Evolutionary conservation across 2,329 filamentous ascomycete species (phyloP).

Genomic region (Nothophaeocryptopus gaeumannii): DNA sequence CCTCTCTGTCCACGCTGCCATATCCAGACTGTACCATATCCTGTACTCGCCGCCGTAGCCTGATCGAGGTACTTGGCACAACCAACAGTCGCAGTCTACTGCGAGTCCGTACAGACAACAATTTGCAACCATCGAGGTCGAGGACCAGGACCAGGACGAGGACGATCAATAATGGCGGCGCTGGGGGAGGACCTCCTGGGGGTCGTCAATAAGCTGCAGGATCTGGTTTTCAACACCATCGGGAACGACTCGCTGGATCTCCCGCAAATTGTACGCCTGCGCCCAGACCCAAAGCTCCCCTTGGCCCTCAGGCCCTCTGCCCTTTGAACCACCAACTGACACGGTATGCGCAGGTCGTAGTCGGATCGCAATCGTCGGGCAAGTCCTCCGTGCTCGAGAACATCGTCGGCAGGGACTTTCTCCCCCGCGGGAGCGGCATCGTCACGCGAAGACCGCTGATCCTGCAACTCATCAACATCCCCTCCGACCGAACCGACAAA

Average conservation of each 20-base stretch:
- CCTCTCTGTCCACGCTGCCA: no score
- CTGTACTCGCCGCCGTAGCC: no score
- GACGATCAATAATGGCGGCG: constrained; percentile 66
- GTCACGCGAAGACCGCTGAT: constrained; percentile 92
- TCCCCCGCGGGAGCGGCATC: constrained; percentile 93
- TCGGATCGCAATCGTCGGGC: constrained; percentile 95
- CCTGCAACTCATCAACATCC: constrained; percentile 96
- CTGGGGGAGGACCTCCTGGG: constrained; percentile 92
- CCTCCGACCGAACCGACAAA: constrained; percentile 67
- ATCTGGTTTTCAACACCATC: constrained; percentile 99
- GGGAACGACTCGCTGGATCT: constrained; percentile 97
- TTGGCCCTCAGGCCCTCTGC: constrained; percentile 4
- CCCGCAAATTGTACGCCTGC: constrained; percentile 82
- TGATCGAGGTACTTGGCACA: no score
- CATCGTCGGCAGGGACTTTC: constrained; percentile 95
- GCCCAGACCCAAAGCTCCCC: constrained; percentile 8
- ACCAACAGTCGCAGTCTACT: neutral
- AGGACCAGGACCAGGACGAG: neutral
- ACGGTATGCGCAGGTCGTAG: constrained; percentile 69
- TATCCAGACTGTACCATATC: no score
- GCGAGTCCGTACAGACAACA: neutral
- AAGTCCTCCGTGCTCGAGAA: constrained; percentile 99
- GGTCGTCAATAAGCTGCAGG: constrained; percentile 97
- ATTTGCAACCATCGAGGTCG: neutral
- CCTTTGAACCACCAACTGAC: constrained; percentile 21